Percentiles rank a stretch among this genome's conserved stretches.
These are phyloP conservation scores for Yamadazyma oceani DNA, from an alignment of 1,139 yeast genomes.

Conservation along the genomic window DNA sequence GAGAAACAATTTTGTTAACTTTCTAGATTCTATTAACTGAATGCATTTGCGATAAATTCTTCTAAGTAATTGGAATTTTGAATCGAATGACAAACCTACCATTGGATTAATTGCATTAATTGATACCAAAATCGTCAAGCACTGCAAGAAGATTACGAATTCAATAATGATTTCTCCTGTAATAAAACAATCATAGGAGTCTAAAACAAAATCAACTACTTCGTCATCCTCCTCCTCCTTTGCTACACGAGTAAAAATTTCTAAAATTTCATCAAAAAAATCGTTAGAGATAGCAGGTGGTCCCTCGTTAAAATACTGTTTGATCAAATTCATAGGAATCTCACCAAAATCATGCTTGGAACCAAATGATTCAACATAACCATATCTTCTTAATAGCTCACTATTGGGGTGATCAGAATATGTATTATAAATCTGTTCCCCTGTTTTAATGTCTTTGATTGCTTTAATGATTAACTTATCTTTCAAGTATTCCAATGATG, in stretches of 20 bases:
- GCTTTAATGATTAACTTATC: conserved; percentile 65
- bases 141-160: conserved; percentile 51
- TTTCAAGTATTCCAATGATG: conserved; percentile 55
- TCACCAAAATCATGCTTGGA: conserved; percentile 85
- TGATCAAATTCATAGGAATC: conserved; percentile 47
- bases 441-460: conserved; percentile 56
- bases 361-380: conserved; percentile 78
- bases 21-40: conserved; percentile 44
- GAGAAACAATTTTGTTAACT: conserved; percentile 37
- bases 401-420: conserved; percentile 91
- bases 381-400: conserved; percentile 85
- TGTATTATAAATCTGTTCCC: conserved; percentile 80
- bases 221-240: conserved; percentile 43
- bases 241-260: conserved; percentile 24
- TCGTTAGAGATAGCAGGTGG: conserved; percentile 17
- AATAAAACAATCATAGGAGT: conserved; percentile 60
- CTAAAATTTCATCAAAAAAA: conserved; percentile 31
- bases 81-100: conserved; percentile 26
- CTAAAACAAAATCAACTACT: conserved; percentile 45
- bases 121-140: conserved; percentile 42
- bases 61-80: conserved; percentile 36
- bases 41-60: conserved; percentile 48
- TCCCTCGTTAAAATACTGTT: conserved; percentile 22
- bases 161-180: conserved; percentile 62
- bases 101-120: conserved; percentile 34